Evolutionary conservation across 2,329 filamentous ascomycete species (phyloP).

Genomic region (Verticillium longisporum): DNA sequence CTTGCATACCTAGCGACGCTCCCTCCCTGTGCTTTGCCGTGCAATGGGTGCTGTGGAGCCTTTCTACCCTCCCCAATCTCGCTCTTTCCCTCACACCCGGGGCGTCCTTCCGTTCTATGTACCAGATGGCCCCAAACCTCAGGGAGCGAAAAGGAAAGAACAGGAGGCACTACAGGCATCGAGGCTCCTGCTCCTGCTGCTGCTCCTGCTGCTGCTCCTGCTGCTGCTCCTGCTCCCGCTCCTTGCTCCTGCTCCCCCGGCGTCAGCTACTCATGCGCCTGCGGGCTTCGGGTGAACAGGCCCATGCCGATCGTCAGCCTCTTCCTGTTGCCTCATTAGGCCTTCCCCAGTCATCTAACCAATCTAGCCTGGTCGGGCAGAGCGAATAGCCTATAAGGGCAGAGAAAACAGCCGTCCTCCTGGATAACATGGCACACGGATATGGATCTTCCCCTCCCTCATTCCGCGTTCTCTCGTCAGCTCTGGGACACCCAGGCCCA

Average conservation of each 20-base stretch:
- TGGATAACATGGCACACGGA: background rate
- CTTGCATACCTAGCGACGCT: too few species aligned
- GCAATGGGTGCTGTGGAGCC: background rate
- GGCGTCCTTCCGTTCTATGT: background rate
- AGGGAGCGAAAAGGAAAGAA: background rate
- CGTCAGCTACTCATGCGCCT: too few species aligned
- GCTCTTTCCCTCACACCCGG: background rate
- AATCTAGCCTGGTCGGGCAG: too few species aligned
- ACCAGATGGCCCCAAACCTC: background rate
- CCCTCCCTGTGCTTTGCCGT: background rate
- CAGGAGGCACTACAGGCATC: background rate
- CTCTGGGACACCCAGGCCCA: background rate
- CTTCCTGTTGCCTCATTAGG: background rate
- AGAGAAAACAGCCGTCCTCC: too few species aligned
- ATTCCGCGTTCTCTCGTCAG: background rate
- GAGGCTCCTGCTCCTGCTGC: background rate
- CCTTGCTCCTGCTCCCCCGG: too few species aligned
- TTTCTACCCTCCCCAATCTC: background rate
- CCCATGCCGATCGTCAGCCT: background rate
- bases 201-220: background rate
- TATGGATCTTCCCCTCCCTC: background rate
- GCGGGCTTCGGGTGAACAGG: background rate
- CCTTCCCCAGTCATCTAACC: background rate
- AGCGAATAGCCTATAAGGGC: too few species aligned
- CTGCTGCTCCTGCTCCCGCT: too few species aligned